phyloP scores from a whole-genome alignment of 345 rosid genomes.

The Bruguiera gymnorhiza region DNA sequence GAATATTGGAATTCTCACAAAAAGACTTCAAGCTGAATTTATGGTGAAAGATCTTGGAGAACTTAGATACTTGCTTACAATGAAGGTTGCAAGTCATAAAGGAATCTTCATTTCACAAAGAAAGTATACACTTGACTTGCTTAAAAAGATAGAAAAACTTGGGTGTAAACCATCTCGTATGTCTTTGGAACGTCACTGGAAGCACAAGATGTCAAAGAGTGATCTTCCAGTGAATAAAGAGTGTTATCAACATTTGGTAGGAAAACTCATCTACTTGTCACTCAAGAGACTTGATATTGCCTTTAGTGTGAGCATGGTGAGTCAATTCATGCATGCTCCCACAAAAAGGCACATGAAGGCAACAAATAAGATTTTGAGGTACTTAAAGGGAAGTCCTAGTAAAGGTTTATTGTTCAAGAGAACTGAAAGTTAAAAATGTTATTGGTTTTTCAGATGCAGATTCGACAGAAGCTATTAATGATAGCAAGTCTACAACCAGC shows the following conservation, averaged over 20 bases:
- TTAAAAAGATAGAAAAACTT: not conserved
- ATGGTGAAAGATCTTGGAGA: not conserved
- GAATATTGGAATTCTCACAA: too few species aligned
- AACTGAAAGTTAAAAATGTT: not conserved
- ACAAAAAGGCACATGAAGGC: not conserved
- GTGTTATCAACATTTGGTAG: not conserved
- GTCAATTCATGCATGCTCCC: not conserved
- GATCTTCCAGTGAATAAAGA: not conserved
- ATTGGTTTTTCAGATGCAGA: not conserved
- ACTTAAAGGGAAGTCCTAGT: not conserved
- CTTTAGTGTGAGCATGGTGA: not conserved
- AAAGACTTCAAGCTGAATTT: too few species aligned
- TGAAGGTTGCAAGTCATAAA: not conserved
- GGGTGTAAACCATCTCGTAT: not conserved
- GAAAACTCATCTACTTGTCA: not conserved
- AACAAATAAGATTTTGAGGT: not conserved
- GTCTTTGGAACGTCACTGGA: not conserved
- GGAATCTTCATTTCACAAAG: not conserved
- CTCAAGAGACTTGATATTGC: not conserved
- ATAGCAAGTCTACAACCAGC: not conserved
- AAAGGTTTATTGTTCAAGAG: not conserved
- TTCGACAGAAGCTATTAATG: not conserved
- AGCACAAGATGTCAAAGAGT: not conserved
- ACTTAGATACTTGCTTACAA: not conserved
- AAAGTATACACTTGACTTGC: not conserved